Conservation (phyloP, 176 grass and related monocot genomes). For the Bolboschoenus planiculmis region DNA sequence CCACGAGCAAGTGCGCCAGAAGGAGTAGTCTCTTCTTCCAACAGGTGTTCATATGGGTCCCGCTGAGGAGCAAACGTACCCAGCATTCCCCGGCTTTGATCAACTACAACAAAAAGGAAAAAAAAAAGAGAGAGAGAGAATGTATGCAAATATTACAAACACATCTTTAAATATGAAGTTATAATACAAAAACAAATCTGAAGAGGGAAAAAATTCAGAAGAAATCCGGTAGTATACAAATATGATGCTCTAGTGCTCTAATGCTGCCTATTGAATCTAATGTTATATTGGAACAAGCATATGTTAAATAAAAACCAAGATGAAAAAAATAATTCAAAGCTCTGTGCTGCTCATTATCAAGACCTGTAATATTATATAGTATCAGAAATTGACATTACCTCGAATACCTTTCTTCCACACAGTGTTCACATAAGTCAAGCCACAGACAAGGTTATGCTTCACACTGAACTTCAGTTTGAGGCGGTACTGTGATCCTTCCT, state of each 20-base stretch:
- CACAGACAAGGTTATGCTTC: constrained; percentile 46
- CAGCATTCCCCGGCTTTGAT: constrained; percentile 45
- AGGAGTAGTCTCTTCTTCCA: constrained; percentile 47
- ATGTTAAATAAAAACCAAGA: not conserved
- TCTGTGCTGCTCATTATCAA: not conserved
- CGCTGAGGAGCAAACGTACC: constrained; percentile 38
- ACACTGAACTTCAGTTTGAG: constrained; percentile 41
- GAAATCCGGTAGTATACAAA: not conserved
- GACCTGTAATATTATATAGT: not conserved
- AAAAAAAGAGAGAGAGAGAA: too few relatives aligned
- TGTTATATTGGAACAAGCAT: not conserved
- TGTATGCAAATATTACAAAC: not conserved
- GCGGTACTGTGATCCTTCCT: constrained; percentile 38
- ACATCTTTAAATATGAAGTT: not conserved
- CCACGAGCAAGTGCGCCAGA: constrained; percentile 35
- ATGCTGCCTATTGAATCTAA: not conserved
- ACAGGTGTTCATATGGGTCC: constrained; percentile 29
- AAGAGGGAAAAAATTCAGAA: not conserved
- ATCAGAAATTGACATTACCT: constrained; percentile 20
- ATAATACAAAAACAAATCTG: not conserved
- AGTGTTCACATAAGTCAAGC: constrained; percentile 38
- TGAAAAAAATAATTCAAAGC: not conserved
- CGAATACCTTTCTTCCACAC: constrained; percentile 46
- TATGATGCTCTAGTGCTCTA: not conserved
- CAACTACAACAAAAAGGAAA: constrained; percentile 22